phyloP scores from a whole-genome alignment of 2,329 filamentous ascomycete species.

The Fusarium coffeatum region DNA sequence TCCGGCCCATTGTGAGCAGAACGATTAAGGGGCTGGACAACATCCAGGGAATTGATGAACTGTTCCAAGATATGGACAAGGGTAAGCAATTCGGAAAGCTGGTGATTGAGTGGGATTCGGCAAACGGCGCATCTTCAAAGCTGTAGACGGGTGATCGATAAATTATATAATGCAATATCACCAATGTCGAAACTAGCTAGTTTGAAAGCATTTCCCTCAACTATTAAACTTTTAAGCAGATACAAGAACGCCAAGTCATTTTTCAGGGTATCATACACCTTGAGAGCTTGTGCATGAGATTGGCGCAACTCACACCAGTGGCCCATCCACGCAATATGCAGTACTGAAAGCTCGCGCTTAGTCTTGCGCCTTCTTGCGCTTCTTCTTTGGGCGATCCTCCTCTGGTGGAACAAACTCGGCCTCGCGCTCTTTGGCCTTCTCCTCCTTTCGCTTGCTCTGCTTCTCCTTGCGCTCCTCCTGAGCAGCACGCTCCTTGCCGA shows the following conservation, averaged over 20 bases:
- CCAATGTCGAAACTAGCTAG: not conserved
- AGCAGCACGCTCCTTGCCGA: slow-evolving; percentile 86
- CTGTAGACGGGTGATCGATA: slow-evolving; percentile 48
- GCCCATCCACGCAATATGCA: slow-evolving; percentile 29
- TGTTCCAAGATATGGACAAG: slow-evolving; percentile 90
- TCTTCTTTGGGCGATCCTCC: slow-evolving; percentile 76
- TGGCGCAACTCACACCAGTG: slow-evolving; percentile 38
- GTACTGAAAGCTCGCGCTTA: slow-evolving; percentile 35
- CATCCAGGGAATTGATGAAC: slow-evolving; percentile 78
- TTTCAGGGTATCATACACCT: slow-evolving; percentile 48
- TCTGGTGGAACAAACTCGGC: slow-evolving; percentile 89
- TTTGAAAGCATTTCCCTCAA: slow-evolving; percentile 12
- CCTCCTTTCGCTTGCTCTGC: slow-evolving; percentile 87
- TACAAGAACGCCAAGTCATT: slow-evolving; percentile 42
- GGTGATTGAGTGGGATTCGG: slow-evolving; percentile 75
- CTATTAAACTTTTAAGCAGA: slow-evolving; percentile 32
- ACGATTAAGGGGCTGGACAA: slow-evolving; percentile 79
- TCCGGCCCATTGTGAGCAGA: slow-evolving; percentile 81
- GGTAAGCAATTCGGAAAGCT: slow-evolving; percentile 93
- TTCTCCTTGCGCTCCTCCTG: slow-evolving; percentile 85
- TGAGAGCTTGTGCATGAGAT: slow-evolving; percentile 35
- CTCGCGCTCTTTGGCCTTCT: slow-evolving; percentile 86
- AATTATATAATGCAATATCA: not conserved
- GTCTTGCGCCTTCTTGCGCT: slow-evolving; percentile 66
- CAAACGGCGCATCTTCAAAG: slow-evolving; percentile 52